phyloP scores from a whole-genome alignment of 495 filamentous ascomycete genomes.

The Cladorrhinum samala region DNA sequence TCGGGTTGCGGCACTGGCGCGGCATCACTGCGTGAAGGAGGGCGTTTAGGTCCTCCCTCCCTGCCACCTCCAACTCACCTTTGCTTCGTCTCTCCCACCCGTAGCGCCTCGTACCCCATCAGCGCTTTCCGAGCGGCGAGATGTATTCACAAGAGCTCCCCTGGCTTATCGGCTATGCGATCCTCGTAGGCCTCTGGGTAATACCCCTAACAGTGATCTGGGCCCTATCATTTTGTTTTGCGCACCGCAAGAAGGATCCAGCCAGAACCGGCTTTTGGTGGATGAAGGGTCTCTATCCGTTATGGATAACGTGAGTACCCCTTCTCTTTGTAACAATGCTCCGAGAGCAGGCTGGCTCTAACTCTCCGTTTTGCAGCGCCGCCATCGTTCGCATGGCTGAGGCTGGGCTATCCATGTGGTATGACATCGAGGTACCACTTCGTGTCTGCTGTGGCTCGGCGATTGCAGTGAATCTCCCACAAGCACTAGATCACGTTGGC shows the following conservation, averaged over 20 bases:
- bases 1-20: background rate
- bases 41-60: background rate
- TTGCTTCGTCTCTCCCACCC: background rate
- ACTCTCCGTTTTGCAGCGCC: background rate
- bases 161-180: background rate
- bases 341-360: background rate
- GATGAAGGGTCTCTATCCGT: constrained; percentile 17
- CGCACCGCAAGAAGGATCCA: constrained; percentile 16
- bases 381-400: background rate
- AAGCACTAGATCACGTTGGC: background rate
- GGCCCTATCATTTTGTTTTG: constrained; percentile 16
- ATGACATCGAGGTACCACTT: background rate
- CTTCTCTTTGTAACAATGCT: background rate
- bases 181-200: constrained; percentile 11
- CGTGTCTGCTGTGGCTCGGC: background rate
- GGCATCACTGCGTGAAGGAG: background rate
- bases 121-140: too few relatives aligned
- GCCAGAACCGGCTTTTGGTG: constrained; percentile 19
- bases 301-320: constrained; percentile 18
- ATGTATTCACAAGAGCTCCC: background rate
- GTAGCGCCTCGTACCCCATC: background rate
- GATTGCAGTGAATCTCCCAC: background rate
- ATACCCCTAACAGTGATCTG: constrained; percentile 17
- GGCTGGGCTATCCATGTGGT: background rate
- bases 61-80: background rate